Evolutionary conservation across 31 red algal species (phyloP), one percentile per base, ranked within the genome.

Genomic region (Odonthalia washingtoniensis): DNA sequence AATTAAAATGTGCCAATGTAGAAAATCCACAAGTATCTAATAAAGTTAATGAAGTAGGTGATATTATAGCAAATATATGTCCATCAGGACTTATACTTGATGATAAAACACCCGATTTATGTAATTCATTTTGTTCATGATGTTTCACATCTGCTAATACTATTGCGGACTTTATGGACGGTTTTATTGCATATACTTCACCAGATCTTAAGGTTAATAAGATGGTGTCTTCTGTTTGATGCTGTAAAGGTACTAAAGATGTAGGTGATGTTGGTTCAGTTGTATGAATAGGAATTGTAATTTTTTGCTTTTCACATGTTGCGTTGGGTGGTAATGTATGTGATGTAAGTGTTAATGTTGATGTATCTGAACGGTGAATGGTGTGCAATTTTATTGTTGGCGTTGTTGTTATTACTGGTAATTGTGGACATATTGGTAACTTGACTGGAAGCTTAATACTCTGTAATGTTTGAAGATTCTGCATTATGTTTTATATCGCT

Each of bases 31-130:
- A n/a, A 16, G 90, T 52, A 52, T 82, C 76, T 21, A 92, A 65
- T 41, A 92, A 66, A 18, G 66, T 75, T n/a, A 78, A 74, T 1
- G 83, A 85, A 3, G 86, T 68, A 16, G 90, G 90, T 0, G 90
- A 89, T 1, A 89, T 44, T 5, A 89, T 1, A 31, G 40, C 65
- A 61, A 81, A 49, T 28, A 89, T 3, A 40, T 43, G 46, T 2
- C 75, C 86, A 65, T 89, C 86, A 36, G 61, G 34, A 38, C 76
- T 81, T 38, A 76, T 75, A 63, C 61, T 28, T 43, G 68, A 36
- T 3, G 86, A 62, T 27, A 89, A 40, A 41, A 89, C 72, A 31
- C 86, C 86, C 21, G 76, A 81, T 28, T 37, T 62, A n/a, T n/a
- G n/a, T n/a, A n/a, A n/a, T n/a, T n/a, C n/a, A 16, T 62, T 46